Percentiles rank a stretch among this genome's conserved stretches.
phyloP scores from a whole-genome alignment of 1,284 basidiomycete genomes.

The Cystobasidiaceae sp. region DNA sequence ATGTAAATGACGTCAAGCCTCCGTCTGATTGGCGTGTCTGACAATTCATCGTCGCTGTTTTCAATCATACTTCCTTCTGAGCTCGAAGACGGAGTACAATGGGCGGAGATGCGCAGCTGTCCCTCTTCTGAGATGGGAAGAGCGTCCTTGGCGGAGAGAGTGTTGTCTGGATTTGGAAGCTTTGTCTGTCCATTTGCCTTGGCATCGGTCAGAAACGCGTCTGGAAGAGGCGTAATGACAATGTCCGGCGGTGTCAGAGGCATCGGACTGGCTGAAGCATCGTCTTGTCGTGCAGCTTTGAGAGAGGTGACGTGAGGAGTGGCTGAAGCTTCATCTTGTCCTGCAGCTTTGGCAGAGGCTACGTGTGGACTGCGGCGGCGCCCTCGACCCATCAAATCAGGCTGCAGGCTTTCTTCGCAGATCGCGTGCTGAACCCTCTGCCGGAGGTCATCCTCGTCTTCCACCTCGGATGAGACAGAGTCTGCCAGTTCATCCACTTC shows the following conservation, averaged over 20 bases:
- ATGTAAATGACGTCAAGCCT: background rate
- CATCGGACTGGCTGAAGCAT: background rate
- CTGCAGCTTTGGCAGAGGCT: background rate
- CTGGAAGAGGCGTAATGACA: background rate
- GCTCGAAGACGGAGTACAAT: background rate
- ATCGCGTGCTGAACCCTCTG: too few species aligned
- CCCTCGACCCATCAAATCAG: too few species aligned
- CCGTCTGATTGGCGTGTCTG: background rate
- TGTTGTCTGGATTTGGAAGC: too few species aligned
- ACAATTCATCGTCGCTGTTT: background rate
- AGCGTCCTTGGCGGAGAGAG: background rate
- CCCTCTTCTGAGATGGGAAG: background rate
- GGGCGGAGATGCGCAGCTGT: too few species aligned
- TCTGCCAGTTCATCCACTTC: too few species aligned
- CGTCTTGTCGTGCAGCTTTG: background rate
- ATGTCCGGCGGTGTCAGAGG: background rate
- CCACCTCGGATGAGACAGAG: too few species aligned
- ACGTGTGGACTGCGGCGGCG: background rate
- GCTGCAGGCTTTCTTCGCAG: too few species aligned
- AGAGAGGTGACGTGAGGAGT: background rate
- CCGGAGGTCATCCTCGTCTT: too few species aligned
- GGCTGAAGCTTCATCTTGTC: background rate
- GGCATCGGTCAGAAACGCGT: background rate
- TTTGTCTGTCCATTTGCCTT: too few species aligned
- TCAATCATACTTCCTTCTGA: background rate